phyloP scores from a whole-genome alignment of 2,329 filamentous ascomycete species.

The Atkinsonella texensis region DNA sequence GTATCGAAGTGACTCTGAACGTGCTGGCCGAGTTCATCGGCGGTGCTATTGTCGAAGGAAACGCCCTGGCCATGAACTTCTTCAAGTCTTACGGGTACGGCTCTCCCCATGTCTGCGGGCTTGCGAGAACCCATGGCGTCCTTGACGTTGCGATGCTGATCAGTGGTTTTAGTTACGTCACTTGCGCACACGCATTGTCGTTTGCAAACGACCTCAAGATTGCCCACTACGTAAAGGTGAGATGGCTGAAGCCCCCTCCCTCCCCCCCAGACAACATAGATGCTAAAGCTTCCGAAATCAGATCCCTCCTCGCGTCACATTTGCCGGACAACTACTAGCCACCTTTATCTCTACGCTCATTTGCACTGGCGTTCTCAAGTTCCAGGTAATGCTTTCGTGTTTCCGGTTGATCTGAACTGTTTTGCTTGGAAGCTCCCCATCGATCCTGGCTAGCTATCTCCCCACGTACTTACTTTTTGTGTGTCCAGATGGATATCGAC shows the following conservation, averaged over 20 bases:
- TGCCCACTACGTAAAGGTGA: slow-evolving; percentile 31
- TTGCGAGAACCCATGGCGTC: not conserved
- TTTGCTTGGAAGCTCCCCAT: not conserved
- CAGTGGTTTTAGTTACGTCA: slow-evolving; percentile 14
- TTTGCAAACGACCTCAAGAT: slow-evolving; percentile 25
- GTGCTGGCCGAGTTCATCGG: slow-evolving; percentile 36
- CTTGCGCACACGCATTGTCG: slow-evolving; percentile 22
- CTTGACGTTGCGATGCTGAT: not conserved
- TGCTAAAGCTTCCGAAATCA: not conserved
- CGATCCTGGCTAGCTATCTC: too few species aligned
- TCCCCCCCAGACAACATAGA: not conserved
- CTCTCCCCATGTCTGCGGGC: not conserved
- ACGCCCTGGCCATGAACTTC: slow-evolving; percentile 34
- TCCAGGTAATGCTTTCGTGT: slow-evolving; percentile 19
- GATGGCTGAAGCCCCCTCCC: not conserved
- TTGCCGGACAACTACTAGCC: slow-evolving; percentile 23
- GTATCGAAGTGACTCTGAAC: slow-evolving; percentile 28
- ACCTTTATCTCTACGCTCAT: slow-evolving; percentile 23
- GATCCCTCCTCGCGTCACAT: slow-evolving; percentile 24
- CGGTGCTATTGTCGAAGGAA: slow-evolving; percentile 29
- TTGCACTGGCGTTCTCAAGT: slow-evolving; percentile 23
- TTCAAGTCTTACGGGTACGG: slow-evolving; percentile 29
- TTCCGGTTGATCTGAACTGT: too few species aligned
- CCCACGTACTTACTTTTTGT: too few species aligned
- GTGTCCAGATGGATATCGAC: slow-evolving; percentile 17